These are phyloP conservation scores for Babesia bovis DNA, from an alignment of 169 alveolate genomes.

Conservation along the genomic window DNA sequence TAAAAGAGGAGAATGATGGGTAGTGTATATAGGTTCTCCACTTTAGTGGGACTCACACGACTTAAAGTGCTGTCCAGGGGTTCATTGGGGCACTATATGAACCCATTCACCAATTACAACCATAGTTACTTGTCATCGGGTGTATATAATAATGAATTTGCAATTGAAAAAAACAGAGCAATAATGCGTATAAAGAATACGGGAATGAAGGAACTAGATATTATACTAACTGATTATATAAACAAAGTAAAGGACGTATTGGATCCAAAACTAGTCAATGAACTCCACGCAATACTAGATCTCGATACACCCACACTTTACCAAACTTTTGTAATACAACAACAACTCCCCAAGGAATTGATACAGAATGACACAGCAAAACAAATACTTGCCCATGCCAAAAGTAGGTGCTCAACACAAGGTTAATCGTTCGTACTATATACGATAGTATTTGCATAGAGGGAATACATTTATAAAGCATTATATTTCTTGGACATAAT, in stretches of 20 bases:
- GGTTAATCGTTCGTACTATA: too few species aligned
- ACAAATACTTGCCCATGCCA: slow-evolving; percentile 1
- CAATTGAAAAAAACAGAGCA: slow-evolving; percentile 20
- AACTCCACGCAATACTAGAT: slow-evolving; percentile 23
- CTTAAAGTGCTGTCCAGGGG: background rate
- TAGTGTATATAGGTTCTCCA: too few species aligned
- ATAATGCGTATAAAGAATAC: slow-evolving; percentile 53
- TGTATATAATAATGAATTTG: too few species aligned
- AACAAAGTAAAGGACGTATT: background rate
- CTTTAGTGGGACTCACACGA: slow-evolving; percentile 7
- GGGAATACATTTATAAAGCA: too few species aligned
- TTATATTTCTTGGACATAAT: too few species aligned
- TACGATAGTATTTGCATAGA: too few species aligned
- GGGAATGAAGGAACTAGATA: slow-evolving; percentile 68
- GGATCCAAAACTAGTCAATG: background rate
- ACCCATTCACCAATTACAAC: background rate
- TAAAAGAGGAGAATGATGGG: slow-evolving; percentile 13
- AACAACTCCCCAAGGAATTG: slow-evolving; percentile 7
- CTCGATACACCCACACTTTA: slow-evolving; percentile 20
- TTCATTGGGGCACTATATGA: background rate
- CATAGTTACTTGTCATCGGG: too few species aligned
- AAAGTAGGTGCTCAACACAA: background rate
- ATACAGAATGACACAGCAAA: background rate
- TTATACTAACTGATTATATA: slow-evolving; percentile 27
- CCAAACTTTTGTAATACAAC: slow-evolving; percentile 3